Conservation (phyloP, 2,329 filamentous ascomycete species). For the Aureobasidium sp. region DNA sequence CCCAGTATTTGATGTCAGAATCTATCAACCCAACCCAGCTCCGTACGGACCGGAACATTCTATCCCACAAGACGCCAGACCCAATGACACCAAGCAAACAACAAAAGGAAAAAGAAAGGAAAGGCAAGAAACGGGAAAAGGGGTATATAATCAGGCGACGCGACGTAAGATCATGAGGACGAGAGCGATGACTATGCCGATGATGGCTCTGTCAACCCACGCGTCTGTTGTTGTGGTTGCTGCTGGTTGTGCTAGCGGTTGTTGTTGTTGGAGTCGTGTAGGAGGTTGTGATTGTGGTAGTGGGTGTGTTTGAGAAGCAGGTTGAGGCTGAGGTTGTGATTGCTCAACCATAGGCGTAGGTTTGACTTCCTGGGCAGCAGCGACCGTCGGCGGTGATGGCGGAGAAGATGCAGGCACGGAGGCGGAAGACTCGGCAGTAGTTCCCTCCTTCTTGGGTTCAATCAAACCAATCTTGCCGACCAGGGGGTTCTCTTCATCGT, state of each 20-base stretch:
- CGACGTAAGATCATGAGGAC: conserved; percentile 55
- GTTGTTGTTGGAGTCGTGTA: background rate
- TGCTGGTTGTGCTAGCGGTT: background rate
- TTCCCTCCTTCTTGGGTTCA: conserved; percentile 65
- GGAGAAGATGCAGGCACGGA: conserved; percentile 17
- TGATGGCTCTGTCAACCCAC: conserved; percentile 78
- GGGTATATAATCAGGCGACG: conserved; percentile 1
- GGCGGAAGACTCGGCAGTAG: conserved; percentile 29
- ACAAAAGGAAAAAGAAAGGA: background rate
- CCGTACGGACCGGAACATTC: too few relatives aligned
- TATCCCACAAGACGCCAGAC: background rate
- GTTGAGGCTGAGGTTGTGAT: conserved; percentile 19
- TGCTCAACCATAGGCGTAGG: conserved; percentile 16
- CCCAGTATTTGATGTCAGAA: too few relatives aligned
- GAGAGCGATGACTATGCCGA: conserved; percentile 61
- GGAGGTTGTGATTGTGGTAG: background rate
- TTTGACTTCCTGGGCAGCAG: conserved; percentile 13
- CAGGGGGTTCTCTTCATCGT: conserved; percentile 41
- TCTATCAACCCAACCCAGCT: too few relatives aligned
- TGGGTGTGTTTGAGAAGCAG: conserved; percentile 13
- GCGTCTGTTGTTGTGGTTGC: conserved; percentile 24
- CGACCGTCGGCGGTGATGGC: background rate
- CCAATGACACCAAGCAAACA: background rate
- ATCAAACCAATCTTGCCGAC: conserved; percentile 47
- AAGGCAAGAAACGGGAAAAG: background rate